phyloP scores from a whole-genome alignment of 202 grass and related monocot genomes.

The Hordeum pubiflorum region DNA sequence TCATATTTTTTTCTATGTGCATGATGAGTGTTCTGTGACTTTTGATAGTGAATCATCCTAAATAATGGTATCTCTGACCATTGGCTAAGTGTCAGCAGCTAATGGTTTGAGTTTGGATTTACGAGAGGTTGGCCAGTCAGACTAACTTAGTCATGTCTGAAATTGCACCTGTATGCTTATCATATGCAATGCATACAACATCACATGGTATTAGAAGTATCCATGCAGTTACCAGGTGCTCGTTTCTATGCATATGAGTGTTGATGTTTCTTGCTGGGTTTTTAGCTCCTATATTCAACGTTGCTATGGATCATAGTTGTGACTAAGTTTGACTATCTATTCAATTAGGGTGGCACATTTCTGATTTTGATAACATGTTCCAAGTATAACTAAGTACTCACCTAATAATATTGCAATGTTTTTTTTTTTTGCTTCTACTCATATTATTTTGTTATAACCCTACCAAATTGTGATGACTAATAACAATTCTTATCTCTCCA shows the following conservation, averaged over 20 bases:
- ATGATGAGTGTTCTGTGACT: background rate
- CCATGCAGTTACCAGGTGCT: background rate
- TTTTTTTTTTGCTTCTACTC: background rate
- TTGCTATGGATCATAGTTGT: background rate
- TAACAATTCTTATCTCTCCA: slow-evolving; percentile 35
- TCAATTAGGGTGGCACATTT: background rate
- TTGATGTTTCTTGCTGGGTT: background rate
- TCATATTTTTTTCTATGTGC: background rate
- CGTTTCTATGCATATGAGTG: background rate
- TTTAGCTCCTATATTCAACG: slow-evolving; percentile 6
- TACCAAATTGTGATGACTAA: slow-evolving; percentile 20
- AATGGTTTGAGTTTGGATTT: background rate
- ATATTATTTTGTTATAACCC: slow-evolving; percentile 8
- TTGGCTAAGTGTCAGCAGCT: background rate
- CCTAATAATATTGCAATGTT: background rate
- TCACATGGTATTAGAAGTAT: slow-evolving; percentile 5
- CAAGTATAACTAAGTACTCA: background rate
- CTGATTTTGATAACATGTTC: slow-evolving; percentile 9
- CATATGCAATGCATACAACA: background rate
- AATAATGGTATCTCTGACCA: background rate
- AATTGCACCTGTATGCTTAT: background rate
- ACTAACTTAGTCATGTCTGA: background rate
- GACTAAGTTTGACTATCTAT: background rate
- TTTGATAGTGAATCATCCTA: background rate
- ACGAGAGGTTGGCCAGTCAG: background rate